Conservation (phyloP, 164 flowering plant species). For the Hamamelis virginiana region DNA sequence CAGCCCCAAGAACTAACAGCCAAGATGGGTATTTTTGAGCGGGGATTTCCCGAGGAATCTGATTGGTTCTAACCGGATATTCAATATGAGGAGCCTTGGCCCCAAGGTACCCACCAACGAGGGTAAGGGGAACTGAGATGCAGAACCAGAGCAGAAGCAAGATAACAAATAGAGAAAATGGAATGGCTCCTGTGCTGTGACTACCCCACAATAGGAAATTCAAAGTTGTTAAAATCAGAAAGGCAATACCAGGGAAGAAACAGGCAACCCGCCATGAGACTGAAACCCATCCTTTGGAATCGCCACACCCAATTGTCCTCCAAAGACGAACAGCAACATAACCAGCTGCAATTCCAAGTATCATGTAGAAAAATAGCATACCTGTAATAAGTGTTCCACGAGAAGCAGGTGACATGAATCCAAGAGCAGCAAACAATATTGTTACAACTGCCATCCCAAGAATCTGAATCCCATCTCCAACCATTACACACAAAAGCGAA, state of each 20-base stretch:
- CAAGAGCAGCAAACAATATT: slow-evolving; percentile 80
- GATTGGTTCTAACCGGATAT: slow-evolving; percentile 81
- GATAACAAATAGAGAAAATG: slow-evolving; percentile 60
- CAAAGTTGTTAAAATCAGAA: slow-evolving; percentile 56
- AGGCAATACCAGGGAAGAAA: slow-evolving; percentile 84
- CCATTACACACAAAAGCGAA: slow-evolving; percentile 65
- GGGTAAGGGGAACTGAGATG: slow-evolving; percentile 79
- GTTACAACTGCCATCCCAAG: slow-evolving; percentile 87
- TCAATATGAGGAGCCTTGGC: slow-evolving; percentile 79
- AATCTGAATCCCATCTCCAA: slow-evolving; percentile 83
- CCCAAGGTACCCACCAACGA: slow-evolving; percentile 75
- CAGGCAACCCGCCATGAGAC: slow-evolving; percentile 73
- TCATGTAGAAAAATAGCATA: slow-evolving; percentile 78
- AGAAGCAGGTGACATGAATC: slow-evolving; percentile 92
- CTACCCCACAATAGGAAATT: slow-evolving; percentile 83
- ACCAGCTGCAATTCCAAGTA: slow-evolving; percentile 76
- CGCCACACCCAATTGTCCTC: slow-evolving; percentile 68
- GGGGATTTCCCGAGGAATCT: slow-evolving; percentile 86
- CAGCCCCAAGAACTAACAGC: slow-evolving; percentile 85
- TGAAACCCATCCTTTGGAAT: slow-evolving; percentile 64
- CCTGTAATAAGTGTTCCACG: slow-evolving; percentile 77
- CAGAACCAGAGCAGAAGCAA: slow-evolving; percentile 82
- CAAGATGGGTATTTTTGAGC: slow-evolving; percentile 84
- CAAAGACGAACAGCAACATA: slow-evolving; percentile 82
- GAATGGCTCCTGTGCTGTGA: slow-evolving; percentile 87